Base-by-base conservation (phyloP, 1,139 yeast species). In the Citeromyces siamensis region DNA sequence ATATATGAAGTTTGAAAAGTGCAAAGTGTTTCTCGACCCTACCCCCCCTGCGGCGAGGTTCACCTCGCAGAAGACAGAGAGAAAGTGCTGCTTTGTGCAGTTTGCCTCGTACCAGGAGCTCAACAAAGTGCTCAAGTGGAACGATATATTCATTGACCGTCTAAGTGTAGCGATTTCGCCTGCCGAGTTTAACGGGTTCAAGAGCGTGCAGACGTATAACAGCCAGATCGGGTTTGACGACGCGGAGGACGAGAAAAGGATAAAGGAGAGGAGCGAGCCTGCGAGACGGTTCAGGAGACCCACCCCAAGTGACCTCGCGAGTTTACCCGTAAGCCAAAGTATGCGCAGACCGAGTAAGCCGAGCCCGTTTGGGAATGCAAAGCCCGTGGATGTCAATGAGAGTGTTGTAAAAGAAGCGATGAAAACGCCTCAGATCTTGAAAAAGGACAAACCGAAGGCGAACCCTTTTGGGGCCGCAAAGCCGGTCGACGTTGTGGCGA, bases 391-490 rank as follows among this genome's bases (percentile, higher is more conserved):
- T 26, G 21, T 18, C 13, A 17, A 28, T 16, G 36, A 28, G 12
- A 13, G 21, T 9, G 32, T 28, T 16, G 16, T 26, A 23, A 9
- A 26, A 32, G 16, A 16, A 22, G 9, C 13, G 19, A 23, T n/a
- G 13, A 8, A 17, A 32, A 22, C 2, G 13, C 9, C 14, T 9
- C 19, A 21, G 21, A n/a, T 12, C 10, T 9, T 10, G 7, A 3
- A n/a, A 5, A 20, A 18, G 17, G 19, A 36, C 6, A 36, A 35
- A 10, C 37, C 32, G 6, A 66, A 40, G 62, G 68, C 58, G 47
- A 69, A 65, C 44, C 75, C 75, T 2, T 70, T 70, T 50, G 75
- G 76, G 3, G 51, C 58, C 20, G 76, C 75, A 0, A 70, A 64
- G 46, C 76, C 76, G 1, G 73, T 70, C 4, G 76, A 70, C 45